Evolutionary conservation across 768 basidiomycete species (phyloP).

Genomic region (Serpula lacrymans): DNA sequence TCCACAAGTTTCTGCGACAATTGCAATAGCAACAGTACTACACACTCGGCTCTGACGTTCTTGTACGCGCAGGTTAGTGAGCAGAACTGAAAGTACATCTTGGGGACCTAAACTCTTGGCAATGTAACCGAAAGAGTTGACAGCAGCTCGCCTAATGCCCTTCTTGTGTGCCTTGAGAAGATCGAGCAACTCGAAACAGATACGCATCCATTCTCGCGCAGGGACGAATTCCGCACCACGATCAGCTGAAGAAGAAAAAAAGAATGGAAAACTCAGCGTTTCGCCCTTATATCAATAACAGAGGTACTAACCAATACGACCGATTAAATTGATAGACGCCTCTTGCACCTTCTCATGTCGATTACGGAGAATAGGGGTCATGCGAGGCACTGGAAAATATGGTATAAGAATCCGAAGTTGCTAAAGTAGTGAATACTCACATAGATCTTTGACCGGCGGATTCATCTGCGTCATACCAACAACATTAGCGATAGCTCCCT

Average conservation of each 20-base stretch:
- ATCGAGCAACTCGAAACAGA: constrained; percentile 97
- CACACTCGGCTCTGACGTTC: constrained; percentile 99
- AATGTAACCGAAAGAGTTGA: constrained; percentile 99
- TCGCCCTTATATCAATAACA: constrained; percentile 2
- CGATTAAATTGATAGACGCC: constrained; percentile 98
- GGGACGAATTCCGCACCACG: constrained; percentile 99
- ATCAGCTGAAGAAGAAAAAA: constrained; percentile 56
- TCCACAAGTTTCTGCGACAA: constrained; percentile 92
- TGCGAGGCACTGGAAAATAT: constrained; percentile 78
- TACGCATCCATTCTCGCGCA: constrained; percentile 99
- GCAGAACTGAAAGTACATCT: constrained; percentile 91
- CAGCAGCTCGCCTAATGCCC: constrained; percentile 96
- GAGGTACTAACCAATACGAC: constrained; percentile 69
- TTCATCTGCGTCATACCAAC: constrained; percentile 99
- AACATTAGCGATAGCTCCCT: constrained; percentile 98
- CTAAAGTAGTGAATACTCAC: constrained; percentile 50
- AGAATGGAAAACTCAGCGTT: constrained; percentile 6
- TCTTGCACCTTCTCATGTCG: constrained; percentile 99
- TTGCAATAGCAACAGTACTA: constrained; percentile 96
- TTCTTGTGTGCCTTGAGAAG: constrained; percentile 99
- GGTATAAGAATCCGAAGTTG: constrained; percentile 4
- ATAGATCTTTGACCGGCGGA: constrained; percentile 96
- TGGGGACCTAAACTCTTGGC: constrained; percentile 99
- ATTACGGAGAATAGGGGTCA: constrained; percentile 99
- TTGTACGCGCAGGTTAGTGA: constrained; percentile 96